Evolutionary conservation across 192 early-diverging fungal species (phyloP), one percentile per base, ranked within the genome.

Genomic region (Endogone sp.): DNA sequence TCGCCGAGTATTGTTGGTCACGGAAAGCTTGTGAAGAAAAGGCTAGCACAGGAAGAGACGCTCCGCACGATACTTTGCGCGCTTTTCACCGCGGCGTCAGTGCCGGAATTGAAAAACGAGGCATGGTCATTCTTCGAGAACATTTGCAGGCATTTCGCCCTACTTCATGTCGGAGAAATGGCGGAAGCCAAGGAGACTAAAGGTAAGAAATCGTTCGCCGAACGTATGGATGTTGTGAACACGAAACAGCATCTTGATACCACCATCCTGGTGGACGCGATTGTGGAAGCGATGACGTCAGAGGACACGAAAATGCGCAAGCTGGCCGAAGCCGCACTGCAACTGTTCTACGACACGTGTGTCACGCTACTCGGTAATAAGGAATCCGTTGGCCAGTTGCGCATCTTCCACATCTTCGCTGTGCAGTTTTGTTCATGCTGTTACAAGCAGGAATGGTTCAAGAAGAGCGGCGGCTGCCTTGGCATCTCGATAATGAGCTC

Each of bases 361-460:
- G 57, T 78, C 8, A 64, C 72, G 16, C 72, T 94, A 22, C 67
- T 88, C 4, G 88, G 84, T 10, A 78, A 78, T 56, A 90, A 86
- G 37, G 86, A 88, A 25, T 69, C 72, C 11, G 76, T 92, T 29
- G 82, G 87, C 64, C 79, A 84, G 30, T 74, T 95, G 16, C 87
- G 89, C 0, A 81, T 91, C 2, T 94, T 95, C 67, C 87, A 93
- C 60, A 78, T 84, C 3, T 75, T 98, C 44, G 93, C 96, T 29
- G 86, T 87, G 2, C 84, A 92, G 59, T 94, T 98, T 75, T 93
- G 91, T 58, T 94, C 92, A 0, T 91, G 87, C 44, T 99, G 98
- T 74, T 99, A 96, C 75, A 88, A 92, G 66, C 90, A 92, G 29
- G 90, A 93, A 56, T 91, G 91, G 85, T 92, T 86, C 68, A 85